phyloP scores from a whole-genome alignment of 306 rosid species.

The Myrica gale region DNA sequence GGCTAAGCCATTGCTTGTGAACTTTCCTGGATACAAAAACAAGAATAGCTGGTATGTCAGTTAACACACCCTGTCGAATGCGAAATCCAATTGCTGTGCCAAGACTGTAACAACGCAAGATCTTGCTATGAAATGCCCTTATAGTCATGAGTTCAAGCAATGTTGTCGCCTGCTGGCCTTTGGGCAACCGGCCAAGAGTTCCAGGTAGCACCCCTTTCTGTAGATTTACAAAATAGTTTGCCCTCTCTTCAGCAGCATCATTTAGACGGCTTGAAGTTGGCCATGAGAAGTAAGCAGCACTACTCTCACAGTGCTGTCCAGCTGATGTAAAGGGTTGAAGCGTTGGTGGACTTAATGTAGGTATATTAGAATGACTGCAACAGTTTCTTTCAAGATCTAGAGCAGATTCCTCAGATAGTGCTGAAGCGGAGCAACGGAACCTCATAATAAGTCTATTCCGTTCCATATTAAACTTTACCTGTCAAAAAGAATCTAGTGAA shows the following conservation, averaged over 20 bases:
- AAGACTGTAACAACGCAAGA: constrained; percentile 94
- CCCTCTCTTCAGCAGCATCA: constrained; percentile 91
- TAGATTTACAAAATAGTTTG: constrained; percentile 83
- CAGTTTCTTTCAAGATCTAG: constrained; percentile 91
- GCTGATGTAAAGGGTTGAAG: constrained; percentile 94
- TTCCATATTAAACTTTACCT: constrained; percentile 61
- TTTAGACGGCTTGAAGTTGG: constrained; percentile 83
- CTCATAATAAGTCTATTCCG: constrained; percentile 59
- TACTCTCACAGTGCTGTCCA: constrained; percentile 93
- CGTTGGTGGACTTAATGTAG: constrained; percentile 79
- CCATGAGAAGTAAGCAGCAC: constrained; percentile 97
- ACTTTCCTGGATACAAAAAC: constrained; percentile 98
- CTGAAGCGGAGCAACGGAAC: constrained; percentile 72
- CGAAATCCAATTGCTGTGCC: constrained; percentile 99
- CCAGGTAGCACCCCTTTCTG: constrained; percentile 94
- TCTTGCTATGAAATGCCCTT: constrained; percentile 99
- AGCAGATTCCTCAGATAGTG: constrained; percentile 93
- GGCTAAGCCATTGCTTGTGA: constrained; percentile 98
- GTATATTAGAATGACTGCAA: constrained; percentile 83
- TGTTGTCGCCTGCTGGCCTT: constrained; percentile 94
- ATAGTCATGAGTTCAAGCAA: constrained; percentile 98
- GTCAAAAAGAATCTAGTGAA: constrained; percentile 7
- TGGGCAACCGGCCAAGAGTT: constrained; percentile 75
- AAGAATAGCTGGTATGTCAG: constrained; percentile 94
- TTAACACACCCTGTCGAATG: constrained; percentile 75